Base-by-base conservation (phyloP, 2,329 filamentous ascomycete genomes). In the Chaetomium sp. region DNA sequence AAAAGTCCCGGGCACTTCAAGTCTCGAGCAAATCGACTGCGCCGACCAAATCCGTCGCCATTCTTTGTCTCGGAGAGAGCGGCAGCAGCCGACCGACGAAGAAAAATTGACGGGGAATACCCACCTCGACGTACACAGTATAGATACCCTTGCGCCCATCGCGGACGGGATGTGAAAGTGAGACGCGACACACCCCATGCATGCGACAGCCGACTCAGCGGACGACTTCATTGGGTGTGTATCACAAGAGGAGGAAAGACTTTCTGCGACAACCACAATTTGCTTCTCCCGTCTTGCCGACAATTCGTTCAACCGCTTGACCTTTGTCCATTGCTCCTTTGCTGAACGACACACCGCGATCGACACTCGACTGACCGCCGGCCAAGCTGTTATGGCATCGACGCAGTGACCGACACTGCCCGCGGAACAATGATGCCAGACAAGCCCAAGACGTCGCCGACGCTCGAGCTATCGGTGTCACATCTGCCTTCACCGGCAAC, bases 341-440 rank as follows among this genome's bases (percentile, higher is more conserved):
- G 19, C 37, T 9, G 47, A 32, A 27, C 35, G 32, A 19, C 12
- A 43, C 45, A 37, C 36, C 42, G 14, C 45, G 46, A 41, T 48
- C 51, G 46, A 49, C n/a, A 45, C 52, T 49, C 55, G 44, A 47
- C 48, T 44, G 53, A 54, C 54, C 36, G 19, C 42, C 43, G 36
- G 51, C 54, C 43, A 33, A 45, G 61, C 54, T 57, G 58, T 56
- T 47, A 61, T 62, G 61, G 59, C 59, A 58, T 42, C 52, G 36
- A 36, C 40, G 45, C 58, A 59, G 59, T 61, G 56, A 60, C 56
- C 27, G 41, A 65, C 61, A 64, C 65, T 58, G 64, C 63, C 59
- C 40, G 67, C 66, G 69, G 69, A 71, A 74, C 71, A 66, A 76
- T 76, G 74, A 76, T 70, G 70, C 69, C 67, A 68, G 68, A 69